Percentiles rank a stretch among this genome's conserved stretches.
These are phyloP conservation scores for Fraxinus floribunda DNA, from an alignment of 305 asterid species.

Conservation along the genomic window DNA sequence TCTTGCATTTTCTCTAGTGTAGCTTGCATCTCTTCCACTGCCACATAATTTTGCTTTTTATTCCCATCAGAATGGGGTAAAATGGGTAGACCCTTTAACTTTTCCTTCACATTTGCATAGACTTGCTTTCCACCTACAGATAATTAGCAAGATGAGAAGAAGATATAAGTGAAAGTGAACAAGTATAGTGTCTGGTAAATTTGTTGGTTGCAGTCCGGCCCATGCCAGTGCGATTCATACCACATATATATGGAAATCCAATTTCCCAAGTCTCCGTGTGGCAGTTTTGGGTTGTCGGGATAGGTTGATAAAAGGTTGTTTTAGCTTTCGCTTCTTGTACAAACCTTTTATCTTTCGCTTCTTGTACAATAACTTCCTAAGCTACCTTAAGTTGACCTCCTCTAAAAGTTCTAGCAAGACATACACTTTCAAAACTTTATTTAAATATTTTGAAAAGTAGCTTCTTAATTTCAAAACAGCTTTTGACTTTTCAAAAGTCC, in stretches of 20 bases:
- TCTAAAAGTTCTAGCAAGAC: neutral
- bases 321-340: no score
- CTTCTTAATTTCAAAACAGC: no score
- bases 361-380: neutral
- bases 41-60: constrained; percentile 31
- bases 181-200: neutral
- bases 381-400: neutral
- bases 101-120: constrained; percentile 41
- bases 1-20: constrained; percentile 56
- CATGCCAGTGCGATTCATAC: neutral
- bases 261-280: neutral
- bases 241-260: neutral
- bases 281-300: neutral
- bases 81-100: constrained; percentile 34
- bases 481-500: neutral
- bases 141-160: constrained; percentile 3
- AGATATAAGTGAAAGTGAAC: neutral
- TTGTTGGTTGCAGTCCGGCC: neutral
- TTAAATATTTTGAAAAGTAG: no score
- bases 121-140: constrained; percentile 50
- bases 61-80: constrained; percentile 27
- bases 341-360: no score
- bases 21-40: constrained; percentile 68
- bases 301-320: neutral
- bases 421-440: neutral